Base-by-base conservation (phyloP, 2,329 filamentous ascomycete genomes). In the Fusarium sp. region DNA sequence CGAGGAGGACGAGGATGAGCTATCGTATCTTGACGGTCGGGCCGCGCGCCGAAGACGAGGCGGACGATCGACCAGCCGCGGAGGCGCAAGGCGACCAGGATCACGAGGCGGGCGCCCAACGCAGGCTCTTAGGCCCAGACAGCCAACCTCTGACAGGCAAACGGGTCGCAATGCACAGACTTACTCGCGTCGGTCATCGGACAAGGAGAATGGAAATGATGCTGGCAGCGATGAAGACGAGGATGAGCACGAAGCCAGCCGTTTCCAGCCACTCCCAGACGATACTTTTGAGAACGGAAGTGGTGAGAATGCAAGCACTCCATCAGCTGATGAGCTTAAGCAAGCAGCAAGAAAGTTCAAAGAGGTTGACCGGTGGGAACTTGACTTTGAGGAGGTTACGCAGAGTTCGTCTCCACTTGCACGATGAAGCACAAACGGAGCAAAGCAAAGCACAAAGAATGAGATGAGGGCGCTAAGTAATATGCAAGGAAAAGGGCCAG, bases 291-390 rank as follows among this genome's bases (percentile, higher is more conserved):
- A 82, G 22, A 72, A 70, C 18, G 79, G 61, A 36, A 72, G 67
- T 42, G 68, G 81, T 56, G 80, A 77, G 82, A 83, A 73, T 77
- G 81, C 77, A 75, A 81, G 74, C 44, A 83, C 77, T 79, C 80
- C 83, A 12, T 79, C 86, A 54, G 83, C 86, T 31, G 81, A 87
- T 47, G 90, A 91, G 83, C 83, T 93, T 69, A 89, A 88, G 81
- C 84, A 86, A 56, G 89, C 90, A 45, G 85, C 85, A 15, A 86
- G 84, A 79, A 92, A 92, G 81, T 93, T 93, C 76, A 86, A 88
- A 79, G 91, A 93, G 81, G 91, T 93, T 45, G 91, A 93, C 79
- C 84, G 87, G 81, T 93, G 90, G 90, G 86, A 91, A 81, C 82
- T 93, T 69, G 89, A 90, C 57, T 93, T 89, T 80, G 91, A 93